Base-by-base conservation (phyloP, 352 stramenopile species). In the Pythium phragmiticola region DNA sequence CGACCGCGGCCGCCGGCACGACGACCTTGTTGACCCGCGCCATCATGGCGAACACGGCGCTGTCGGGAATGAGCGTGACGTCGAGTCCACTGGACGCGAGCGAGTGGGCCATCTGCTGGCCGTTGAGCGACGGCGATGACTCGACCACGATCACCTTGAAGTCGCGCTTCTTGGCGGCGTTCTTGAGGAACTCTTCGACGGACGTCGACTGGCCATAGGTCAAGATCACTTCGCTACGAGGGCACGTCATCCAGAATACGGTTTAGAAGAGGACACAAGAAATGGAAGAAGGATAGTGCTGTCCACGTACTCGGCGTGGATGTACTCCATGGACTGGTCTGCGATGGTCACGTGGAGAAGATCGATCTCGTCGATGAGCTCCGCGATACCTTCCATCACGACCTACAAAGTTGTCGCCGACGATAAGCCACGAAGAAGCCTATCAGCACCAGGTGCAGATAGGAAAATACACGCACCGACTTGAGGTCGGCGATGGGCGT, bases 21-120 rank as follows among this genome's bases (percentile, higher is more conserved):
- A 98, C 86, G 14, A 98, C 91, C 76, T 99, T 99, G 82, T 99
- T 99, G 36, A 99, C 96, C 26, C 97, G 88, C 19, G 96, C 93
- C 97, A 99, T 99, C 68, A 99, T 94, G 14, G 96, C 96, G 70
- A 98, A 99, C 39, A 98, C 94, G 7, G 95, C 96, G 63, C 90
- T 97, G 75, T 99, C 97, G 12, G 91, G 90, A 73, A 99, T 99
- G 17, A 99, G 83, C 30, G 94, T 99, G 39, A 95, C 94, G 59
- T 98, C 84, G 43, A 99, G 97, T 8, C 90, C 93, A 30, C 83
- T 87, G 70, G 95, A 77, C 11, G 91, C 89, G 21, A 99, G 78
- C 37, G 76, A 82, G 62, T 96, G 91, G 8, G 93, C 95, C 87
- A 83, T 89, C 14, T 72, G 68, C 64, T 98, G 93, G 19, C 95